Conservation (phyloP, 1,284 basidiomycete genomes). For the Ustilago crameri region DNA sequence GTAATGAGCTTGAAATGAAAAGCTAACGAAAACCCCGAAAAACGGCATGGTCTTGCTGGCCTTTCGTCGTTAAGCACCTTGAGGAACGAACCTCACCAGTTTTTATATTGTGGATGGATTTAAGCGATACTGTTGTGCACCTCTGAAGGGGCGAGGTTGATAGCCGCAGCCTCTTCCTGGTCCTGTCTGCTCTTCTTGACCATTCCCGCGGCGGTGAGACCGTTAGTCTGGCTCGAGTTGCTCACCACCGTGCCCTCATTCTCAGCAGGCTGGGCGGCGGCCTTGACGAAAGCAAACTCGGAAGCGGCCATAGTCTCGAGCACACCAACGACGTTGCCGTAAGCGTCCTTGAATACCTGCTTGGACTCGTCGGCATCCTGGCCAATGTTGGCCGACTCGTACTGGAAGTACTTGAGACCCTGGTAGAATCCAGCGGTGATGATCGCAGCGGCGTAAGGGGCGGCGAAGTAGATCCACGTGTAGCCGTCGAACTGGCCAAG, state of each 20-base stretch:
- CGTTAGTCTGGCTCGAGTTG: conserved; percentile 7
- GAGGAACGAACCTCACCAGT: no score
- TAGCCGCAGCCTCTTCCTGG: conserved; percentile 22
- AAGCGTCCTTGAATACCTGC: conserved; percentile 47
- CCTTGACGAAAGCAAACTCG: conserved; percentile 30
- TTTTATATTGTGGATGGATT: neutral
- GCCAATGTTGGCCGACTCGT: conserved; percentile 53
- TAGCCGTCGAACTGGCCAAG: conserved; percentile 35
- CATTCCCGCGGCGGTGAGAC: conserved; percentile 23
- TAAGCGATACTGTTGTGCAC: conserved; percentile 25
- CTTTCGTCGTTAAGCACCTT: no score
- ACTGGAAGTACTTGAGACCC: conserved; percentile 45
- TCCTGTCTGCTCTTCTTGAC: conserved; percentile 32
- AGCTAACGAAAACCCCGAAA: no score
- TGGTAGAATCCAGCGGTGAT: conserved; percentile 50
- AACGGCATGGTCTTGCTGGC: no score
- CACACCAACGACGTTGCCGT: conserved; percentile 47
- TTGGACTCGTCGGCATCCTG: conserved; percentile 50
- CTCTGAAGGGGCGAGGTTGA: conserved; percentile 22
- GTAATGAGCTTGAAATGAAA: no score
- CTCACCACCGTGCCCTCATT: conserved; percentile 25
- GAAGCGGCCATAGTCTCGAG: conserved; percentile 44
- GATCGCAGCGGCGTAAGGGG: conserved; percentile 49
- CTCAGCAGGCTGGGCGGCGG: conserved; percentile 19
- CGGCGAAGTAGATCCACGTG: conserved; percentile 57